Base-by-base conservation (phyloP, 768 basidiomycete genomes). In the Termitomyces sp. region DNA sequence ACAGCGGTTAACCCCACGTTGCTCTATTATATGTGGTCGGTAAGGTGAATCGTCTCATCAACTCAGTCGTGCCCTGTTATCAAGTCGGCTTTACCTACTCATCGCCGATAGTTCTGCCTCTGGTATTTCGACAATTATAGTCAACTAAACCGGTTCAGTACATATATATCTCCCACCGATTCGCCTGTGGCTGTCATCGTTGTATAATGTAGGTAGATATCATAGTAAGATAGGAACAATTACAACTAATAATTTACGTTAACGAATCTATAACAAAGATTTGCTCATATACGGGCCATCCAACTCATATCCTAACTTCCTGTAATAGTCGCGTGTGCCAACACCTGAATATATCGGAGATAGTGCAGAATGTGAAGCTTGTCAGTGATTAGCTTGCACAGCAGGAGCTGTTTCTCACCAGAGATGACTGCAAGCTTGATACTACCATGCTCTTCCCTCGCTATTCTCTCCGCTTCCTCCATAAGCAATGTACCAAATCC, bases 201-300 rank as follows among this genome's bases (percentile, higher is more conserved):
- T 20, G 41, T 42, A n/a, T 20, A 9, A 8, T n/a, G 41, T 9
- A 42, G 16, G 18, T 41, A n/a, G 41, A 42, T 42, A 42, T 6
- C 41, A 42, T 42, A 42, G 41, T 11, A 20, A 42, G 52, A 51
- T 16, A 31, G 49, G 11, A 41, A 51, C 27, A 51, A 46, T 39
- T 58, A 58, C 57, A 58, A 30, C 33, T 15, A 53, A 50, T 51
- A 52, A 50, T 31, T 22, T 42, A 52, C 24, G 15, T 34, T 47
- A 13, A 22, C 37, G 27, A 46, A 58, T 55, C 70, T 70, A 84
- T 67, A 78, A 66, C 68, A 91, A 69, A 33, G 79, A 80, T 74
- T 97, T 97, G 78, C 89, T 93, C 96, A 99, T 99, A 73, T 98
- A 99, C 20, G 95, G 95, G 0, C 96, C 96, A 67, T 98, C 95